Base-by-base conservation (phyloP, 108 stramenopile genomes). In the Nitzschia palea region DNA sequence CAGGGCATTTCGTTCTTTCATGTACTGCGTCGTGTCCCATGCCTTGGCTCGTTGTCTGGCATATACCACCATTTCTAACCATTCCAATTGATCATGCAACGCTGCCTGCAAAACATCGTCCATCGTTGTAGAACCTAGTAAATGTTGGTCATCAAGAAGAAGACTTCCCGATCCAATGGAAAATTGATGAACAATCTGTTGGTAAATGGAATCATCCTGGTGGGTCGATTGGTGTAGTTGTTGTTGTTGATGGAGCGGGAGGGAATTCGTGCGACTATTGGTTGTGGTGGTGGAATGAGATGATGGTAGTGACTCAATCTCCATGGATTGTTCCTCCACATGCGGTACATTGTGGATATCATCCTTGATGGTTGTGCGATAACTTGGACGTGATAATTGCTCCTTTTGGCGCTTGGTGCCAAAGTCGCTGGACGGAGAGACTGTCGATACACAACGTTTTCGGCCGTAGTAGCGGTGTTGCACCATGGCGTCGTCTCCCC, bases 271-370 rank as follows among this genome's bases (percentile, higher is more conserved):
- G 22, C n/a, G n/a, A n/a, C n/a, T n/a, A 6, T 25, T 26, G 26
- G 0, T 40, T 27, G 9, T 78, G 58, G 25, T 63, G 34, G 44
- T 60, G 55, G 31, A n/a, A n/a, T n/a, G n/a, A n/a, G n/a, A n/a
- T n/a, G n/a, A n/a, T n/a, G n/a, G n/a, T n/a, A n/a, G n/a, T n/a
- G n/a, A n/a, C n/a, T n/a, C n/a, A n/a, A n/a, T n/a, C n/a, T 40
- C 37, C 37, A 40, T 40, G 37, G 10, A 40, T 40, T 40, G 37
- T 12, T 40, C 37, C 10, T 10, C 37, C 37, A 40, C 10, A 40
- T 40, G 37, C 37, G 37, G n/a, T n/a, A n/a, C n/a, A n/a, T n/a
- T n/a, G n/a, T n/a, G n/a, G n/a, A n/a, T n/a, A n/a, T n/a, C n/a
- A n/a, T n/a, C n/a, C n/a, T n/a, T n/a, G n/a, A n/a, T n/a, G n/a